Evolutionary conservation across 176 grass and related monocot species (phyloP).

Genomic region (Carex pumila): DNA sequence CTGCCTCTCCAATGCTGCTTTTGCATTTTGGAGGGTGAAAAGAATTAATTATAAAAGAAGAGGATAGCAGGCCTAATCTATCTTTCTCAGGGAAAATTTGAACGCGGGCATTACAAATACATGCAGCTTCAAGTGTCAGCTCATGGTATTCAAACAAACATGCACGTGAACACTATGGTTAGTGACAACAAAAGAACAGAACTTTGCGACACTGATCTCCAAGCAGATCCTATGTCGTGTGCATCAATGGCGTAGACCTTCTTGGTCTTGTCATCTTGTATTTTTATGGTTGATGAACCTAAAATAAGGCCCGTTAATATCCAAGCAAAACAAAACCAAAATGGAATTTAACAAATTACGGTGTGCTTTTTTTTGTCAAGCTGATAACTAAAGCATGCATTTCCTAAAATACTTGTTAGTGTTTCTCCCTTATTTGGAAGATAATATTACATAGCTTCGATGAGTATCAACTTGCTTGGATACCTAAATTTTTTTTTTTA

Average conservation of each 20-base stretch:
- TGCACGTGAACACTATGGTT: slow-evolving; percentile 25
- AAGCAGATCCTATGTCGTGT: slow-evolving; percentile 48
- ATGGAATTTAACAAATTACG: background rate
- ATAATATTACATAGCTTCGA: background rate
- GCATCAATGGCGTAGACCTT: slow-evolving; percentile 40
- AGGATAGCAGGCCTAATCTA: slow-evolving; percentile 9
- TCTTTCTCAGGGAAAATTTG: background rate
- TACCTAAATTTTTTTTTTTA: background rate
- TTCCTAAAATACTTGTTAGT: background rate
- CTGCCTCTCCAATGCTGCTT: background rate
- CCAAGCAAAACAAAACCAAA: background rate
- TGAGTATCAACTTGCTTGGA: background rate
- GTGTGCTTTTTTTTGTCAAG: background rate
- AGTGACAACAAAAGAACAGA: slow-evolving; percentile 31
- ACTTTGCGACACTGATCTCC: slow-evolving; percentile 40
- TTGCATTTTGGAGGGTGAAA: slow-evolving; percentile 16
- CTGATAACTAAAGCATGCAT: background rate
- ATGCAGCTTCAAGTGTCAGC: slow-evolving; percentile 10
- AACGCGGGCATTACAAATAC: background rate
- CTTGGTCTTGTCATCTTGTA: slow-evolving; percentile 60
- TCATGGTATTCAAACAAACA: slow-evolving; percentile 15
- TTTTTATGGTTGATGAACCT: slow-evolving; percentile 94
- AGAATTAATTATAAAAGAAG: slow-evolving; percentile 6
- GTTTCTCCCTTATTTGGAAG: background rate
- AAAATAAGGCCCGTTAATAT: background rate